These are phyloP conservation scores for Debaryomyces castellii DNA, from an alignment of 805 yeast species.

Conservation along the genomic window DNA sequence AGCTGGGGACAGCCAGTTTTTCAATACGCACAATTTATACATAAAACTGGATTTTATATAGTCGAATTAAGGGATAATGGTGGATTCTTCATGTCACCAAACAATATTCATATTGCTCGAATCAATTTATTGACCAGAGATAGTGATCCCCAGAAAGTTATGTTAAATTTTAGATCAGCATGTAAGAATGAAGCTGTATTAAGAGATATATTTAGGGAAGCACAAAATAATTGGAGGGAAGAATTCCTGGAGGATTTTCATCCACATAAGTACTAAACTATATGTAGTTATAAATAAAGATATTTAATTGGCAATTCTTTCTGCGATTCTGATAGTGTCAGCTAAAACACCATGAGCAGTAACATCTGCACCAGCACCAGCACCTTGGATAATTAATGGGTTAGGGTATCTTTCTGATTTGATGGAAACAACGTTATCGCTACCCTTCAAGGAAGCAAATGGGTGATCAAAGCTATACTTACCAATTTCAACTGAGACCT, in stretches of 20 bases:
- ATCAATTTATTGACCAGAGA: conserved; percentile 49
- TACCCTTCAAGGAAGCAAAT: conserved; percentile 91
- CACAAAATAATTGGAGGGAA: conserved; percentile 47
- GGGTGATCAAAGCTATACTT: conserved; percentile 90
- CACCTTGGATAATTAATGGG: conserved; percentile 96
- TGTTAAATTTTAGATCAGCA: conserved; percentile 63
- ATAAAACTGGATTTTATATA: conserved; percentile 82
- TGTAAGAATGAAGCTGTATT: conserved; percentile 55
- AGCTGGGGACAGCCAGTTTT: conserved; percentile 91
- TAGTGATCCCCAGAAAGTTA: conserved; percentile 60
- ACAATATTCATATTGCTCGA: conserved; percentile 78
- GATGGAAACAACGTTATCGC: conserved; percentile 93
- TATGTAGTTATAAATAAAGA: conserved; percentile 3
- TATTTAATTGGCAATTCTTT: conserved; percentile 61
- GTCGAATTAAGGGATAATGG: conserved; percentile 84
- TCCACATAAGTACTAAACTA: conserved; percentile 5
- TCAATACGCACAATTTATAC: conserved; percentile 85
- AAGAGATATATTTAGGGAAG: conserved; percentile 56
- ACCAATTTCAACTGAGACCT: conserved; percentile 82
- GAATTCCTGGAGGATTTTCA: conserved; percentile 6
- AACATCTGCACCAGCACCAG: conserved; percentile 83
- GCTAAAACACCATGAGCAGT: conserved; percentile 86
- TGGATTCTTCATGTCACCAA: conserved; percentile 79
- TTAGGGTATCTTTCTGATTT: conserved; percentile 88
- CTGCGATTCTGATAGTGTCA: conserved; percentile 88